Base-by-base conservation (phyloP, 2,329 filamentous ascomycete genomes). In the Tolypocladium paradoxum region DNA sequence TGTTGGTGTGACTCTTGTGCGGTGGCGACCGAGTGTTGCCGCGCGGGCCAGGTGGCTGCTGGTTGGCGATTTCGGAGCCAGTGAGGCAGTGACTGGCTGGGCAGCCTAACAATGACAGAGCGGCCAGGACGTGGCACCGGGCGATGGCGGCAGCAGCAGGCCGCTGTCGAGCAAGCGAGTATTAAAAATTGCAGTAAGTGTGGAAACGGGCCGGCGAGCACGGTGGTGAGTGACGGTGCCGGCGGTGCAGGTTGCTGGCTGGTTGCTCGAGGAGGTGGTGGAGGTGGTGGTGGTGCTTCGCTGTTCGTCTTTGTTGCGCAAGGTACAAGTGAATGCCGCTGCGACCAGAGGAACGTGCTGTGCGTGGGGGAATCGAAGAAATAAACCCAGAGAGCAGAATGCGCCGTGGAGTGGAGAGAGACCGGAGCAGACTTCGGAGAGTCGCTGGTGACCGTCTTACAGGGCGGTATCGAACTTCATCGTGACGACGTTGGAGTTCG, bases 391-490 rank as follows among this genome's bases (percentile, higher is more conserved):
- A 57, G 62, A 56, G 56, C 58, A 62, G 64, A 61, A 56, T 61
- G 65, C 61, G 67, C 63, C 65, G 68, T 68, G 62, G 68, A 71
- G 67, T 65, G 65, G 69, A 66, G 63, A 67, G 64, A 63, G 54
- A 64, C 68, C 67, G 63, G 64, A 78, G 76, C 76, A 77, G 76
- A 79, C 76, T 78, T 73, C 73, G 62, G 66, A 69, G 70, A 77
- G 76, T 76, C 75, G 76, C 73, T 73, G 72, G 70, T 61, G 65
- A 68, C 67, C 66, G 61, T 58, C 74, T 73, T 74, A 80, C 67
- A 78, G 70, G 70, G 69, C 70, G 65, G 63, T 74, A 68, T 73
- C 74, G 73, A 77, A 77, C 67, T 68, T 69, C 76, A 81, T 79
- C 67, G 72, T 73, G 72, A 67, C 70, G 68, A 70, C 68, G 63